A percentile compares a stretch with the other conserved stretches of the same genome.
These are phyloP conservation scores for Diplodia sapinea DNA, from an alignment of 2,329 filamentous ascomycete species.

Conservation along the genomic window DNA sequence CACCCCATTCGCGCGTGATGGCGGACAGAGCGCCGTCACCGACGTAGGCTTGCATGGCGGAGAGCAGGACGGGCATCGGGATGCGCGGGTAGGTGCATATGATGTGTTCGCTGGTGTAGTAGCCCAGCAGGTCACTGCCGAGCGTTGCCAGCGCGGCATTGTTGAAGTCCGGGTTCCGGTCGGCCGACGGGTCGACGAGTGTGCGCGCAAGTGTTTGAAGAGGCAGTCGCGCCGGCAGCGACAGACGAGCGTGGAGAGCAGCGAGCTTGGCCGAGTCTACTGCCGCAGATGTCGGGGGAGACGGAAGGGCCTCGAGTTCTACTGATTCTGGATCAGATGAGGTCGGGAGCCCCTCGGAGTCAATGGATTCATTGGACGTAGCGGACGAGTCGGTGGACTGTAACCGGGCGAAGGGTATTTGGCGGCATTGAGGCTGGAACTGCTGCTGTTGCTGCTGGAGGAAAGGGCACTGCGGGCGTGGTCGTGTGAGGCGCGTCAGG, in stretches of 20 bases:
- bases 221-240: conserved; percentile 80
- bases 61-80: conserved; percentile 84
- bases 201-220: conserved; percentile 84
- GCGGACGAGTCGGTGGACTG: conserved; percentile 35
- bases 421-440: conserved; percentile 25
- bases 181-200: conserved; percentile 84
- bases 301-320: conserved; percentile 61
- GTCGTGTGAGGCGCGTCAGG: conserved; percentile 54
- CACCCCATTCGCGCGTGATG: conserved; percentile 85
- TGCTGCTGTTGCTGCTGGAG: conserved; percentile 31
- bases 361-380: neutral
- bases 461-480: conserved; percentile 50
- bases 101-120: conserved; percentile 87
- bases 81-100: conserved; percentile 89
- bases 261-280: conserved; percentile 83
- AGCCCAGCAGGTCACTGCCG: conserved; percentile 81
- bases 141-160: conserved; percentile 83
- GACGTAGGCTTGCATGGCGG: conserved; percentile 82
- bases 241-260: conserved; percentile 87
- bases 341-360: neutral
- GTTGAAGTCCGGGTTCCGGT: conserved; percentile 81
- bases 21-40: conserved; percentile 75
- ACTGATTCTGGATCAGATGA: conserved; percentile 9
- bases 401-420: conserved; percentile 36
- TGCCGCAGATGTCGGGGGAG: conserved; percentile 72